phyloP scores from a whole-genome alignment of 352 stramenopile genomes.

The Halophytophthora batemanensis region DNA sequence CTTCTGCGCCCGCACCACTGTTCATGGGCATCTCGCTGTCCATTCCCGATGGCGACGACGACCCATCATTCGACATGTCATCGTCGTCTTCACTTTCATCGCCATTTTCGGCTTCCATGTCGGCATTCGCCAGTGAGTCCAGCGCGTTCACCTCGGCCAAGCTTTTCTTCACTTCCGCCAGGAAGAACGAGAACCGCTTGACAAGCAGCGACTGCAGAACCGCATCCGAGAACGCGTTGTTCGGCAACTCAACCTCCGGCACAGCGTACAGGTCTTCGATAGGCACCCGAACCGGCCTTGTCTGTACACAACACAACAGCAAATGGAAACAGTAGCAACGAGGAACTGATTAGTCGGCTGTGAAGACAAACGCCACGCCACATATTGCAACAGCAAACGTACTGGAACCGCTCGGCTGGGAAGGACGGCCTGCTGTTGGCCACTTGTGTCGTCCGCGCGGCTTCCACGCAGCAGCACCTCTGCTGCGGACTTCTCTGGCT shows the following conservation, averaged over 20 bases:
- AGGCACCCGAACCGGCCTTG: slow-evolving; percentile 72
- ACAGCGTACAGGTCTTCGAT: slow-evolving; percentile 80
- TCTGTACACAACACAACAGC: slow-evolving; percentile 29
- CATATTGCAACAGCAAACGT: slow-evolving; percentile 13
- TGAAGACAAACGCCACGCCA: not conserved
- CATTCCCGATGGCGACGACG: slow-evolving; percentile 66
- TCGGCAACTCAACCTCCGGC: slow-evolving; percentile 70
- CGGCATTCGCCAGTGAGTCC: slow-evolving; percentile 35
- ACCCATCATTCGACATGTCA: slow-evolving; percentile 87
- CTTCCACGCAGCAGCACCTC: slow-evolving; percentile 69
- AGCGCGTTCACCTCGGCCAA: slow-evolving; percentile 49
- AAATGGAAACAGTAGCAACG: not conserved
- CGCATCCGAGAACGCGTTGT: slow-evolving; percentile 61
- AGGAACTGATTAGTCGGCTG: slow-evolving; percentile 3
- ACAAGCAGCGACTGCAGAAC: slow-evolving; percentile 69
- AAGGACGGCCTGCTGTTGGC: slow-evolving; percentile 28
- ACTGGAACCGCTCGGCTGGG: slow-evolving; percentile 41
- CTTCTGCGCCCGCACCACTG: slow-evolving; percentile 34
- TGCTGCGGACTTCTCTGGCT: slow-evolving; percentile 76
- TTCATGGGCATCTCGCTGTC: slow-evolving; percentile 62
- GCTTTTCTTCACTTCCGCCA: slow-evolving; percentile 76
- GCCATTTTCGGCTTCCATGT: slow-evolving; percentile 25
- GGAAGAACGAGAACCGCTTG: slow-evolving; percentile 71
- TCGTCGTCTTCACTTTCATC: slow-evolving; percentile 82
- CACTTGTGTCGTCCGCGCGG: slow-evolving; percentile 32